A percentile compares a stretch with the other conserved stretches of the same genome.
These are phyloP conservation scores for Populus hybrid DNA, from an alignment of 441 rosid genomes.

Conservation along the genomic window DNA sequence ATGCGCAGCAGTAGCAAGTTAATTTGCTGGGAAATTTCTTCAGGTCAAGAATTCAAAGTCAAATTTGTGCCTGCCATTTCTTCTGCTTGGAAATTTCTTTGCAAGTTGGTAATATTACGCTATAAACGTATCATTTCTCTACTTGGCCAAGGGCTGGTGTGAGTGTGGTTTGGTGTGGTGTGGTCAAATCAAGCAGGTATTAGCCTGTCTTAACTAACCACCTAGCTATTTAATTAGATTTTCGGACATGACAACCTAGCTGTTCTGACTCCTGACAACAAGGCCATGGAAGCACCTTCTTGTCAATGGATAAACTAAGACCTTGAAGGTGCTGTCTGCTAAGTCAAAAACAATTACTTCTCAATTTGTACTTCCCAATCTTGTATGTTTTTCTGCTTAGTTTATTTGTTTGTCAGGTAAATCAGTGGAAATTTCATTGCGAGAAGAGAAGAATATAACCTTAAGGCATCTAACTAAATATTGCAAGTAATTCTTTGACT, in stretches of 20 bases:
- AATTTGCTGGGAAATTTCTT: not conserved
- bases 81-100: not conserved
- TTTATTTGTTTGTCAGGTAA: too few relatives aligned
- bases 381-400: too few relatives aligned
- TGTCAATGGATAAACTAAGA: not conserved
- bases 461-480: too few relatives aligned
- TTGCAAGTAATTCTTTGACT: too few relatives aligned
- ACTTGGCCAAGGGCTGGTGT: not conserved
- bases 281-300: not conserved
- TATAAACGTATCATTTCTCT: not conserved
- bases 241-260: not conserved
- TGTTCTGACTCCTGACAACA: not conserved
- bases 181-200: slow-evolving; percentile 15
- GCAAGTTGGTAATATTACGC: not conserved
- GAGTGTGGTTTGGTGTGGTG: slow-evolving; percentile 18
- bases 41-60: not conserved
- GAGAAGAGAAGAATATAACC: too few relatives aligned
- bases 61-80: not conserved
- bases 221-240: not conserved
- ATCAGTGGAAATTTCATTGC: too few relatives aligned
- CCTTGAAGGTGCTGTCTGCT: not conserved
- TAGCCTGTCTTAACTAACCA: not conserved
- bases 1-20: not conserved
- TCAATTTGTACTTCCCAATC: not conserved
- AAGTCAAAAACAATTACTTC: not conserved